Evolutionary conservation across 2,329 filamentous ascomycete species (phyloP).

Genomic region (Scedosporium aurantiacum): DNA sequence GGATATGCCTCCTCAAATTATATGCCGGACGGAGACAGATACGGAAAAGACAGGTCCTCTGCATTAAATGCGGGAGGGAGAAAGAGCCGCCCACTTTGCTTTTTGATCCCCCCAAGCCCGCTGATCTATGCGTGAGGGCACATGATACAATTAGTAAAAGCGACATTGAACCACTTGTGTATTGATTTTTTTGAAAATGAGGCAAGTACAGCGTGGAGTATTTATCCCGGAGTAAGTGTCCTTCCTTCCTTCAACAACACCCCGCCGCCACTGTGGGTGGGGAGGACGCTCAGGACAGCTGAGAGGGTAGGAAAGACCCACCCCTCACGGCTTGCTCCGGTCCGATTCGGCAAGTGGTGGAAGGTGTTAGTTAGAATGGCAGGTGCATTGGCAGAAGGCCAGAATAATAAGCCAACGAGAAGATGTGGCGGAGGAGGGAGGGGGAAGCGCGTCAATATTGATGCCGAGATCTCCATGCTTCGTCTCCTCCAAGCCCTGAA

Average conservation of each 20-base stretch:
- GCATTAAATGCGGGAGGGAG: neutral
- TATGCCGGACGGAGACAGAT: too few relatives aligned
- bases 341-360: neutral
- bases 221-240: neutral
- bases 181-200: neutral
- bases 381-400: neutral
- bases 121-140: neutral
- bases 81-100: neutral
- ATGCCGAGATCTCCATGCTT: neutral
- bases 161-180: neutral
- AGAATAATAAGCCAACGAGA: neutral
- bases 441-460: too few relatives aligned
- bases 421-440: too few relatives aligned
- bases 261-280: neutral
- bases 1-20: too few relatives aligned
- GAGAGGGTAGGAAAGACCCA: neutral
- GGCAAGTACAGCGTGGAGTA: neutral
- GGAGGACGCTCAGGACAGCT: neutral
- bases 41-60: too few relatives aligned
- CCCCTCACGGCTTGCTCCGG: neutral
- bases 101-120: neutral
- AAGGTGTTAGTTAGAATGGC: neutral
- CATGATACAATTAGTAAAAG: neutral
- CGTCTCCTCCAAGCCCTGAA: neutral
- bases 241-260: neutral